Percentiles rank a stretch among this genome's conserved stretches.
phyloP scores from a whole-genome alignment of 139 green algal species.

The Yamagishiella unicocca region DNA sequence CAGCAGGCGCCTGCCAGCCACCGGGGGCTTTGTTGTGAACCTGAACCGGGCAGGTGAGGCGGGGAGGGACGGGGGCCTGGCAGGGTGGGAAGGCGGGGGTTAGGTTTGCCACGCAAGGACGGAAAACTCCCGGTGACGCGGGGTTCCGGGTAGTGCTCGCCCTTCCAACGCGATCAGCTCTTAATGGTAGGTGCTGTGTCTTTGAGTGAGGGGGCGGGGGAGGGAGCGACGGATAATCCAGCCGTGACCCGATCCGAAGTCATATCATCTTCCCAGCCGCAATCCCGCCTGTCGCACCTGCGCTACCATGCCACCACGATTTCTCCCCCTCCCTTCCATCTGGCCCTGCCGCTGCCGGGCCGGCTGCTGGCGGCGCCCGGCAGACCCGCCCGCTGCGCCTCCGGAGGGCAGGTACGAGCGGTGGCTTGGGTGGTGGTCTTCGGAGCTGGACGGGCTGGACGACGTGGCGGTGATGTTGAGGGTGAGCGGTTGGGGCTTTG shows the following conservation, averaged over 20 bases:
- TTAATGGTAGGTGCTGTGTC: no score
- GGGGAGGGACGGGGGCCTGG: no score
- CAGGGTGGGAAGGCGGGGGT: not conserved
- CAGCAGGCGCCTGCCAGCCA: not conserved
- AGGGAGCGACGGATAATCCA: no score
- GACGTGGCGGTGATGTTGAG: not conserved
- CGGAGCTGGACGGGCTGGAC: not conserved
- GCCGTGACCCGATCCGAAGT: no score
- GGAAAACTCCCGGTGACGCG: no score
- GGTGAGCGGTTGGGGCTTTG: not conserved
- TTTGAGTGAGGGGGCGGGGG: no score
- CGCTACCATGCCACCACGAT: no score
- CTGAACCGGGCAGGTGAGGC: not conserved
- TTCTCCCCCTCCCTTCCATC: no score
- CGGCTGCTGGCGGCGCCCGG: not conserved
- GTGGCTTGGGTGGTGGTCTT: constrained; percentile 24
- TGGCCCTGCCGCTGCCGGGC: not conserved
- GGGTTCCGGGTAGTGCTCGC: no score
- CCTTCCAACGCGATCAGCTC: not conserved
- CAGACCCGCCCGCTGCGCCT: not conserved
- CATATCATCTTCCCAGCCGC: no score
- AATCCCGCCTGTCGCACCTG: no score
- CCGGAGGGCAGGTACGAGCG: constrained; percentile 14
- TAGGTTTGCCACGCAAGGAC: no score
- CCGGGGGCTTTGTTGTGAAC: not conserved